phyloP scores from a whole-genome alignment of 2,329 filamentous ascomycete genomes.

The Botryotinia calthae region DNA sequence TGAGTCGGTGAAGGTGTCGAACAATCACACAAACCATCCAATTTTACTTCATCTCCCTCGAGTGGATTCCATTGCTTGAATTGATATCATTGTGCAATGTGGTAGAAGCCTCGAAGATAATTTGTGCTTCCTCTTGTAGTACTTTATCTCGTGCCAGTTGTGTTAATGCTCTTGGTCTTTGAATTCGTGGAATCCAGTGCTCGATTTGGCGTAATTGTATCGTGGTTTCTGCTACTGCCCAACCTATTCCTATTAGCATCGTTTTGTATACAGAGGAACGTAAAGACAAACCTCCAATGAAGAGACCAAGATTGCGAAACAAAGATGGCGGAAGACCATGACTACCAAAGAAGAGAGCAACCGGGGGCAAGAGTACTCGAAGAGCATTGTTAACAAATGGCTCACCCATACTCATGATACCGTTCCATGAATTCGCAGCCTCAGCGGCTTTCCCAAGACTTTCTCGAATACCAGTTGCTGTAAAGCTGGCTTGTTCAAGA shows the following conservation, averaged over 20 bases:
- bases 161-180: conserved; percentile 12
- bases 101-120: not conserved
- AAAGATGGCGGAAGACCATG: conserved; percentile 32
- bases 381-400: conserved; percentile 28
- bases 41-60: not conserved
- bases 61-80: not conserved
- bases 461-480: conserved; percentile 29
- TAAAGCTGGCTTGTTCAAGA: conserved; percentile 30
- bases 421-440: conserved; percentile 26
- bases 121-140: not conserved
- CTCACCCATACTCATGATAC: conserved; percentile 21
- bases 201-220: conserved; percentile 11
- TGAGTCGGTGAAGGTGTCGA: not conserved
- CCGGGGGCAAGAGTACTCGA: conserved; percentile 23
- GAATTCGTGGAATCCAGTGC: conserved; percentile 17
- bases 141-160: conserved; percentile 17
- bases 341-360: conserved; percentile 30
- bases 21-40: not conserved
- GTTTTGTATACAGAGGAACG: too few species aligned
- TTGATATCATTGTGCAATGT: not conserved
- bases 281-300: conserved; percentile 26
- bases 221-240: conserved; percentile 15
- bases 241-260: conserved; percentile 17
- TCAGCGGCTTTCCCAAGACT: conserved; percentile 31
- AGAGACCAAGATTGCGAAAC: conserved; percentile 27